These are phyloP conservation scores for Dissophora globulifera DNA, from an alignment of 192 early-diverging fungal species.

Conservation along the genomic window DNA sequence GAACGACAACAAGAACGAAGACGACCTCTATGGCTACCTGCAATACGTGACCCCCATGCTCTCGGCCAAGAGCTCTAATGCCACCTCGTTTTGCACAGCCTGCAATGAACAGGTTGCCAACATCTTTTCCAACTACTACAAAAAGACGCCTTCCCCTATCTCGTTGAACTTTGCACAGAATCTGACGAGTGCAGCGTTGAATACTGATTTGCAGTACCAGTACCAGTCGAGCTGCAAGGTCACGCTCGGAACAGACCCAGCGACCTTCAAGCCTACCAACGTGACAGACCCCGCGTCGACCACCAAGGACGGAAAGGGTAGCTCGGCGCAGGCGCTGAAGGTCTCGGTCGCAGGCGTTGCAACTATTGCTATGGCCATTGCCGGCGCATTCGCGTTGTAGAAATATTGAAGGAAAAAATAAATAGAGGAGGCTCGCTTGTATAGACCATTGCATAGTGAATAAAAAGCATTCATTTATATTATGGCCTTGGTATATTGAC, in stretches of 20 bases:
- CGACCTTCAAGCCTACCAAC: constrained; percentile 24
- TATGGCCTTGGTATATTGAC: no score
- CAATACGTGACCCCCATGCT: constrained; percentile 43
- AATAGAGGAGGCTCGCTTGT: no score
- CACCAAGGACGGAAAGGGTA: constrained; percentile 5
- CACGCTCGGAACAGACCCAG: constrained; percentile 1
- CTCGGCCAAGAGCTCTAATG: constrained; percentile 4
- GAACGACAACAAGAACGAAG: constrained; percentile 20
- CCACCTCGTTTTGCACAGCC: constrained; percentile 21
- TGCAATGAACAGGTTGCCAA: constrained; percentile 50
- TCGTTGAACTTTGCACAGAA: constrained; percentile 22
- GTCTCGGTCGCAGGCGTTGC: constrained; percentile 14
- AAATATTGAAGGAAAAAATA: no score
- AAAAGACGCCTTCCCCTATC: constrained; percentile 24
- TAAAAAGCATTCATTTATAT: no score
- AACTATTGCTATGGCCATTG: constrained; percentile 2
- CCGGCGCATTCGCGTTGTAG: neutral
- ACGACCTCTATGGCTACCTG: constrained; percentile 43
- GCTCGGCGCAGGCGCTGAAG: neutral
- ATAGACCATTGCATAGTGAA: no score
- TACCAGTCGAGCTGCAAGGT: constrained; percentile 21
- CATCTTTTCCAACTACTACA: constrained; percentile 47
- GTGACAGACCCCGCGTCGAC: neutral
- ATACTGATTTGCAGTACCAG: constrained; percentile 5
- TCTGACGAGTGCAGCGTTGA: constrained; percentile 3